These are phyloP conservation scores for Aspergillus calidoustus DNA, from an alignment of 2,329 filamentous ascomycete species.

Conservation along the genomic window DNA sequence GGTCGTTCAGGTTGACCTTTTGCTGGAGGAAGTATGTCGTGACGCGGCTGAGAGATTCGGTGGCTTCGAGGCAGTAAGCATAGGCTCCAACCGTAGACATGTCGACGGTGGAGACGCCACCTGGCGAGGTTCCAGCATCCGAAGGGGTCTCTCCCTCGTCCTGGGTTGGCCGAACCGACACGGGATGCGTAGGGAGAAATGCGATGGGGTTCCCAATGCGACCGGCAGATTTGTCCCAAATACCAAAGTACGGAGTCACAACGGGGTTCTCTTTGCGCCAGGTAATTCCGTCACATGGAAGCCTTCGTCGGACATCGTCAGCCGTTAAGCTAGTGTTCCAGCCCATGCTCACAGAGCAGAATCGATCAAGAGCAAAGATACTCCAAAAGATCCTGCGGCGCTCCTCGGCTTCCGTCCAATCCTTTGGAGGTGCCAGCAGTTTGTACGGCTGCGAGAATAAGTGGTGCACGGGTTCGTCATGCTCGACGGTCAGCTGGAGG, in stretches of 20 bases:
- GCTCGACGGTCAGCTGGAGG: conserved; percentile 41
- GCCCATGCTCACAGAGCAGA: conserved; percentile 42
- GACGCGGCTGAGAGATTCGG: conserved; percentile 52
- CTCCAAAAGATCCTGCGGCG: conserved; percentile 49
- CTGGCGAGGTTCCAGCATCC: conserved; percentile 14
- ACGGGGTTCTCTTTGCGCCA: conserved; percentile 50
- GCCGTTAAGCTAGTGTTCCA: conserved; percentile 44
- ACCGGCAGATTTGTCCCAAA: conserved; percentile 49
- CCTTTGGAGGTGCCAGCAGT: conserved; percentile 33
- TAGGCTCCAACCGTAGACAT: conserved; percentile 51
- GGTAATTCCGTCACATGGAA: conserved; percentile 48
- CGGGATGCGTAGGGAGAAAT: conserved; percentile 37
- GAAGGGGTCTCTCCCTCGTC: conserved; percentile 2
- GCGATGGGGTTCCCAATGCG: conserved; percentile 48
- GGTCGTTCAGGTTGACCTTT: conserved; percentile 45
- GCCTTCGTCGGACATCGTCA: conserved; percentile 43
- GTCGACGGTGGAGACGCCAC: conserved; percentile 31
- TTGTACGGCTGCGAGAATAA: conserved; percentile 33
- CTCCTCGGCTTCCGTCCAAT: conserved; percentile 46
- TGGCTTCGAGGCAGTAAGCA: conserved; percentile 54
- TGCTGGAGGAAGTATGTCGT: conserved; percentile 54
- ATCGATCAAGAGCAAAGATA: conserved; percentile 47
- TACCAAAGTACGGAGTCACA: conserved; percentile 50
- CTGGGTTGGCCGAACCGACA: not conserved
- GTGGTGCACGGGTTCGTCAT: conserved; percentile 31